A percentile compares a stretch with the other conserved stretches of the same genome.
Conservation (phyloP, 257 asterid species). For the Solanum pennellii region DNA sequence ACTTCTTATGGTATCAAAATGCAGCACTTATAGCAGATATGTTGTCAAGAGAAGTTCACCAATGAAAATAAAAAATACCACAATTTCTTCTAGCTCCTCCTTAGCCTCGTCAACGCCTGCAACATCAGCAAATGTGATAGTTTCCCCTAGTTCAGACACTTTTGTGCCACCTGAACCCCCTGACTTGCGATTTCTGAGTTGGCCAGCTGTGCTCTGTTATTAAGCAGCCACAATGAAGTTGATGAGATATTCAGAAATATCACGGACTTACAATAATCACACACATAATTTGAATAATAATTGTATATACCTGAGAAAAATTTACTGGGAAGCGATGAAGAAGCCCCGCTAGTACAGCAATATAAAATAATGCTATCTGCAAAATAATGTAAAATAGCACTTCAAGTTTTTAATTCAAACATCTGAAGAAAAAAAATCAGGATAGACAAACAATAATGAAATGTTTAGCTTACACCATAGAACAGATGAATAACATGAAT, state of each 20-base stretch:
- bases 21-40: neutral
- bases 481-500: neutral
- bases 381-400: constrained; percentile 9
- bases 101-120: constrained; percentile 99
- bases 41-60: neutral
- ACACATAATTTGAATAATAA: neutral
- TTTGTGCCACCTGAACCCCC: constrained; percentile 57
- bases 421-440: neutral
- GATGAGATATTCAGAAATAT: neutral
- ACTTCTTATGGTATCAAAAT: neutral
- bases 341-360: constrained; percentile 90
- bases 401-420: neutral
- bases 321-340: constrained; percentile 85
- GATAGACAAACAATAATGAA: neutral
- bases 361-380: constrained; percentile 84
- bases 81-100: constrained; percentile 98
- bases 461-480: neutral
- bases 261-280: neutral
- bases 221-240: neutral
- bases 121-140: constrained; percentile 82
- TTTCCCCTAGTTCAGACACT: constrained; percentile 84
- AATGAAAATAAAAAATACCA: constrained; percentile 41
- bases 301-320: constrained; percentile 72
- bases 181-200: constrained; percentile 79
- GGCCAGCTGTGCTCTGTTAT: constrained; percentile 74